Conservation (phyloP, 495 filamentous ascomycete species). For the Chaetomium fimeti region DNA sequence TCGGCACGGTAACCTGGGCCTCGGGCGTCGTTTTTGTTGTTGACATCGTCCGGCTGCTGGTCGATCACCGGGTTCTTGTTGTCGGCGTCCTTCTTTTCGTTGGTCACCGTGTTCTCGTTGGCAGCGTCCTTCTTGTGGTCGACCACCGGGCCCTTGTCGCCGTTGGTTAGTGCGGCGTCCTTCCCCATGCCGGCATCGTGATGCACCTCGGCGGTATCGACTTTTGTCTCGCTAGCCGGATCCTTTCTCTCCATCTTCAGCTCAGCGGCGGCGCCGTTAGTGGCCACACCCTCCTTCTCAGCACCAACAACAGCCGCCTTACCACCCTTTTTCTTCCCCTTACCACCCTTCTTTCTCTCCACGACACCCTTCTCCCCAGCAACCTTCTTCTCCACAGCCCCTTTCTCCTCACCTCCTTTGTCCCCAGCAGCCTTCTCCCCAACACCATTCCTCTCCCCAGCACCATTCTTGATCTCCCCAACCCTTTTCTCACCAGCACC, state of each 20-base stretch:
- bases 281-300: neutral
- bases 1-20: conserved; percentile 8
- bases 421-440: neutral
- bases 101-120: neutral
- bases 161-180: too few relatives aligned
- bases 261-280: neutral
- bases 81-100: too few relatives aligned
- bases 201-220: neutral
- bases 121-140: neutral
- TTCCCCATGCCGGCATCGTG: neutral
- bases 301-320: neutral
- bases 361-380: too few relatives aligned
- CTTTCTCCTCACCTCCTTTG: too few relatives aligned
- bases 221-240: neutral
- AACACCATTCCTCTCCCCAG: neutral
- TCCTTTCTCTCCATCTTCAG: neutral
- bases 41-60: neutral
- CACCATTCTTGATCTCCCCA: neutral
- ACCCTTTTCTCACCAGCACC: neutral
- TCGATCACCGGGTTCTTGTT: neutral
- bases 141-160: neutral
- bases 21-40: neutral
- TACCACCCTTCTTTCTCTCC: too few relatives aligned
- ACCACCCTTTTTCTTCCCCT: neutral
- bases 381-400: too few relatives aligned